Percentiles rank a stretch among this genome's conserved stretches.
Evolutionary conservation across 805 yeast genomes (phyloP).

Genomic region (Nakazawaea siamensis): DNA sequence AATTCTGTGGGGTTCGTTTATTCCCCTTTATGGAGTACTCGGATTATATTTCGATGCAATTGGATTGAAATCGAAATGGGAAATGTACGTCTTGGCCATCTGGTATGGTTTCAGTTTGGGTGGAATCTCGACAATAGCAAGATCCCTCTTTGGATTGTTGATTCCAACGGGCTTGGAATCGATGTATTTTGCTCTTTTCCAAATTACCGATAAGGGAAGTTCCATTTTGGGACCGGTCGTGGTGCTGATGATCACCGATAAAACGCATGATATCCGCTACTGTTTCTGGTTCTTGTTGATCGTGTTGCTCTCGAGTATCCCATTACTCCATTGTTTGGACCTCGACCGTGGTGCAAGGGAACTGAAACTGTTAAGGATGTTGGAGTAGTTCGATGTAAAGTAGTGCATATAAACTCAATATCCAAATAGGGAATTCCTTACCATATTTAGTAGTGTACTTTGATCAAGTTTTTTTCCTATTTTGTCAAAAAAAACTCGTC

Average conservation of each 20-base stretch:
- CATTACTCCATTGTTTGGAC: conserved; percentile 46
- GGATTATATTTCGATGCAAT: conserved; percentile 49
- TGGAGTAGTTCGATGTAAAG: conserved; percentile 19
- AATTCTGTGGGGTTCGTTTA: conserved; percentile 52
- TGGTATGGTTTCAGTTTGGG: conserved; percentile 77
- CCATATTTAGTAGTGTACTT: background rate
- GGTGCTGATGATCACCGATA: conserved; percentile 66
- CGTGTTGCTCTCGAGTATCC: conserved; percentile 46
- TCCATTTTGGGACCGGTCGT: conserved; percentile 66
- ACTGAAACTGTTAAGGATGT: conserved; percentile 30
- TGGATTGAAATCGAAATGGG: conserved; percentile 57
- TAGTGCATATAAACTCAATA: too few species aligned
- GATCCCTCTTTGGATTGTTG: conserved; percentile 59
- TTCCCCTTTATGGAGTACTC: conserved; percentile 64
- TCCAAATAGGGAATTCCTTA: background rate
- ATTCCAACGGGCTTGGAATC: conserved; percentile 73
- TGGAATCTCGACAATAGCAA: conserved; percentile 59
- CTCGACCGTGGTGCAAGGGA: conserved; percentile 55
- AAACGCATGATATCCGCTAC: conserved; percentile 65
- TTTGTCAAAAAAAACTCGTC: background rate
- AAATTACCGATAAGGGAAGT: conserved; percentile 76
- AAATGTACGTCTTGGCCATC: conserved; percentile 59
- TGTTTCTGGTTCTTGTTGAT: conserved; percentile 57
- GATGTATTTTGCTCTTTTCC: conserved; percentile 65
- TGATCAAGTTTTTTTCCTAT: background rate